These are phyloP conservation scores for Mrakiaceae sp. DNA, from an alignment of 1,284 basidiomycete species.

Conservation along the genomic window DNA sequence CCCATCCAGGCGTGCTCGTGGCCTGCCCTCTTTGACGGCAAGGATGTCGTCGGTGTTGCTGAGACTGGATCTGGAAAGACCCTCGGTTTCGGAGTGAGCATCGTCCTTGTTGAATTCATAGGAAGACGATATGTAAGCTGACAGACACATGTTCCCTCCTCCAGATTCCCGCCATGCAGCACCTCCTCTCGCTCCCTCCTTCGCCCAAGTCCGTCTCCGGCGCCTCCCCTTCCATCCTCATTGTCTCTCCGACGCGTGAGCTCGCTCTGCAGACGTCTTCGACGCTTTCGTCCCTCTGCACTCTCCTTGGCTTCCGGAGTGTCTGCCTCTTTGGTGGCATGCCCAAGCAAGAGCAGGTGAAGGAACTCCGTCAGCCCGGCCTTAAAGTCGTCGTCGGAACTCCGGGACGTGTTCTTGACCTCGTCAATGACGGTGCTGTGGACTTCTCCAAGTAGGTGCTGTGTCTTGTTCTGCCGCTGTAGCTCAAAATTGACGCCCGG, in stretches of 20 bases:
- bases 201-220: background rate
- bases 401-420: slow-evolving; percentile 82
- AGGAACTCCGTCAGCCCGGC: slow-evolving; percentile 45
- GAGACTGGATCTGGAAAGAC: slow-evolving; percentile 98
- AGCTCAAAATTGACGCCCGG: background rate
- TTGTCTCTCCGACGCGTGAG: slow-evolving; percentile 88
- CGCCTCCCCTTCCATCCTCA: slow-evolving; percentile 47
- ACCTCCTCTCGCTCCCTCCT: slow-evolving; percentile 43
- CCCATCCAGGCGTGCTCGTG: slow-evolving; percentile 95
- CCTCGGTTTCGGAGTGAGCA: slow-evolving; percentile 72
- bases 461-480: background rate
- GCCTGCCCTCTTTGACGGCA: slow-evolving; percentile 72
- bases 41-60: slow-evolving; percentile 90
- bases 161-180: slow-evolving; percentile 27
- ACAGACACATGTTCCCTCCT: background rate
- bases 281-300: slow-evolving; percentile 65
- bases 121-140: too few species aligned
- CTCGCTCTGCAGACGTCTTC: slow-evolving; percentile 90
- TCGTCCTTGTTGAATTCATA: slow-evolving; percentile 36
- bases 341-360: slow-evolving; percentile 70
- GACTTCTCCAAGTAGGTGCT: slow-evolving; percentile 1
- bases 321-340: slow-evolving; percentile 90
- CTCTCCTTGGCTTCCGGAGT: slow-evolving; percentile 60
- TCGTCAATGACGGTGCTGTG: slow-evolving; percentile 71
- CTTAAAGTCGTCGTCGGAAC: slow-evolving; percentile 83